Conservation (phyloP, 192 early-diverging fungal genomes). For the Rhizoclosmatium sp. region DNA sequence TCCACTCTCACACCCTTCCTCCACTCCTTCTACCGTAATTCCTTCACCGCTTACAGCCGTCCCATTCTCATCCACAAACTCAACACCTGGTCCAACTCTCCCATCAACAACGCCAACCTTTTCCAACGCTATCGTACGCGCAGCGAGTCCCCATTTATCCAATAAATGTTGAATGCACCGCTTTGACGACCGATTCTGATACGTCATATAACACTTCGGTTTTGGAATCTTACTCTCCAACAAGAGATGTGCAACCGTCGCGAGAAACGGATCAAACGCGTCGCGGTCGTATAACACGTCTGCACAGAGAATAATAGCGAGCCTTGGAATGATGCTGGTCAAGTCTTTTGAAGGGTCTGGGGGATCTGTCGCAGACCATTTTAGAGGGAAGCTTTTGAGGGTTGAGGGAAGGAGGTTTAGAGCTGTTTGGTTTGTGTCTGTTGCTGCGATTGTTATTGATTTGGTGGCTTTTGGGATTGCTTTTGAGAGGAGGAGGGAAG, state of each 20-base stretch:
- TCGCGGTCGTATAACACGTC: conserved; percentile 55
- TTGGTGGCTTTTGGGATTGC: neutral
- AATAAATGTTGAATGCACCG: conserved; percentile 70
- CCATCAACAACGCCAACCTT: conserved; percentile 10
- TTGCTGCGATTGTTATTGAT: neutral
- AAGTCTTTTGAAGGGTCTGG: conserved; percentile 37
- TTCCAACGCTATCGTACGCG: neutral
- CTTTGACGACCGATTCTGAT: conserved; percentile 75
- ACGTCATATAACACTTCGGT: conserved; percentile 72
- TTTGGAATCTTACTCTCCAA: conserved; percentile 40
- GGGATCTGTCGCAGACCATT: conserved; percentile 1
- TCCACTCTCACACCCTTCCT: conserved; percentile 4
- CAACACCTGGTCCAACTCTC: neutral
- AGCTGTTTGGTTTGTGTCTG: conserved; percentile 14
- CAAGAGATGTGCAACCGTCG: conserved; percentile 67
- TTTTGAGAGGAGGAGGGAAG: conserved; percentile 57
- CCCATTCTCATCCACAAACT: neutral
- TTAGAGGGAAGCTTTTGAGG: conserved; percentile 34
- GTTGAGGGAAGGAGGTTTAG: conserved; percentile 45
- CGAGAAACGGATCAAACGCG: conserved; percentile 71
- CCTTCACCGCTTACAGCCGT: neutral
- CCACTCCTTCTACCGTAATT: neutral
- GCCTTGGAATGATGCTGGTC: neutral
- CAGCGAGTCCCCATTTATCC: conserved; percentile 63
- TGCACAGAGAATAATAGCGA: conserved; percentile 46